Base-by-base conservation (phyloP, 192 early-diverging fungal genomes). In the Backusella luteola region DNA sequence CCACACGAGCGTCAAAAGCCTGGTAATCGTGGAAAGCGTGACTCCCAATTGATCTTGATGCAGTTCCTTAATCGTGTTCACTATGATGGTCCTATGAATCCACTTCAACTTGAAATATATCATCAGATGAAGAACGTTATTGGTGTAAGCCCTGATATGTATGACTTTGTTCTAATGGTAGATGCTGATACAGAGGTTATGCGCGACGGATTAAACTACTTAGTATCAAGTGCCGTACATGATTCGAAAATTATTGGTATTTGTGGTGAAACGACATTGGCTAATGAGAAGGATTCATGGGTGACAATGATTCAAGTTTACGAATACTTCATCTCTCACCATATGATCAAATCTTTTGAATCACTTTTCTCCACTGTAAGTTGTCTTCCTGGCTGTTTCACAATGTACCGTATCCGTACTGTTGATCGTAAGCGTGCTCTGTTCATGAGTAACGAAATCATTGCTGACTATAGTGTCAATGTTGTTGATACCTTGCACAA, bases 91-190 rank as follows among this genome's bases (percentile, higher is more conserved):
- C 88, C 95, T 7, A 98, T 99, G 97, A 91, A 90, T 29, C 96
- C 97, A 15, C 88, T 99, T 76, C 96, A 99, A 84, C 91, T 99
- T 52, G 97, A 99, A 76, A 93, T 99, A 69, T 98, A 93, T 87
- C 96, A 98, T 83, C 97, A 98, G 81, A 96, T 99, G 89, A 98
- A 99, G 87, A 94, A 98, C 78, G 94, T 98, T 41, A 98, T 99
- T 85, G 98, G 98, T 38, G 97, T 99, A 32, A 93, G 93, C 78
- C 98, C 98, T 12, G 87, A 87, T 23, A 93, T 96, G 52, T 99
- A 99, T 85, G 98, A 99, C 87, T 98, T 91, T 87, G 89, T 96
- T 36, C 90, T 99, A 75, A 98, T 97, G 93, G 94, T 99, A 36
- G 98, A 99, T 84, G 97, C 98, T n/a, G 98, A 99, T 79, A 99